Percentiles rank a stretch among this genome's conserved stretches.
phyloP scores from a whole-genome alignment of 257 asterid genomes.

The Catharanthus roseus region DNA sequence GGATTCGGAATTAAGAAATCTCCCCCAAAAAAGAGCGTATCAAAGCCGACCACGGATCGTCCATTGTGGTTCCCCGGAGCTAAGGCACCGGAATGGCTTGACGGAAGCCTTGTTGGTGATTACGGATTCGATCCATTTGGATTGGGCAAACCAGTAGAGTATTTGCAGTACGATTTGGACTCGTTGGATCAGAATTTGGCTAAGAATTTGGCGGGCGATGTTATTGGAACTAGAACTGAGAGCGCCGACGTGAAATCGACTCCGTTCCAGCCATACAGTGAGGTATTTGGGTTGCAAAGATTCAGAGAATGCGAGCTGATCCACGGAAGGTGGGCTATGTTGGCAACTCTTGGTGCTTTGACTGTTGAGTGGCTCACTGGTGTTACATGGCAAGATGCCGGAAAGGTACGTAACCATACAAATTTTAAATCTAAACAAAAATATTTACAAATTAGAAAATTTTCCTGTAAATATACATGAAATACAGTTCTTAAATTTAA shows the following conservation, averaged over 20 bases:
- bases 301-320: constrained; percentile 95
- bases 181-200: constrained; percentile 89
- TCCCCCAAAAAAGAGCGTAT: constrained; percentile 40
- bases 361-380: constrained; percentile 96
- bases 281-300: constrained; percentile 86
- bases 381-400: constrained; percentile 97
- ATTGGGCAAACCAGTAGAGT: constrained; percentile 88
- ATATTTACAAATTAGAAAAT: too few species aligned
- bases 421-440: too few species aligned
- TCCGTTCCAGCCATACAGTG: constrained; percentile 85
- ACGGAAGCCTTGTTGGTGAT: constrained; percentile 82
- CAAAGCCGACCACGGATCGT: constrained; percentile 42
- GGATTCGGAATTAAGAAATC: constrained; percentile 58
- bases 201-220: constrained; percentile 63
- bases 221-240: constrained; percentile 88
- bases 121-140: constrained; percentile 96
- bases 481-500: too few species aligned
- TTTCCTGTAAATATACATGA: too few species aligned
- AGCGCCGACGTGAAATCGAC: constrained; percentile 58
- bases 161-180: constrained; percentile 78
- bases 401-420: constrained; percentile 46
- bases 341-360: constrained; percentile 87
- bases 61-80: constrained; percentile 95
- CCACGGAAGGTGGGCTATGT: constrained; percentile 98
- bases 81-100: constrained; percentile 70